Base-by-base conservation (phyloP, 169 alveolate genomes). In the Plasmodium berghei region DNA sequence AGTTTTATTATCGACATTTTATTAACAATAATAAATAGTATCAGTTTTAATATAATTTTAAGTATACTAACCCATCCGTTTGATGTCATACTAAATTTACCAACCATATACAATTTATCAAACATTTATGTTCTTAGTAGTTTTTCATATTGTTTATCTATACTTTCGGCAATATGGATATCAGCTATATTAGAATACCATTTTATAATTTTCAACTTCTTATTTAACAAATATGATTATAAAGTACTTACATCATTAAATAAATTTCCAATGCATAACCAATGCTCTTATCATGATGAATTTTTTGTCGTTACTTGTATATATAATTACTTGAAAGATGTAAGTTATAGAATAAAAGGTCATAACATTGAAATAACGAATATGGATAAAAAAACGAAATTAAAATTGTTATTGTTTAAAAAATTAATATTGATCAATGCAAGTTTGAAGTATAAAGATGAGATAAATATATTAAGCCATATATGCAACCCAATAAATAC, bases 151-250 rank as follows among this genome's bases (percentile, higher is more conserved):
- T 75, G 89, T 70, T 22, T 75, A 2, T 75, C 89, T 12, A 75
- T 75, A 63, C 59, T 75, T 75, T 75, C 89, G n/a, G 46, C 89
- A 62, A 75, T 75, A 75, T 75, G 89, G 89, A 75, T 75, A 75
- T 49, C 89, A 67, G 67, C 89, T 22, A 64, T 75, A 48, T 62
- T 75, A 70, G 89, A 75, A 63, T 75, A 75, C 52, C 89, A 75
- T 64, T 75, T 75, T 63, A 75, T 75, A 63, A 75, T 75, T 75
- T 75, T 75, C 59, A 75, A 75, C 63, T 75, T 75, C 42, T 45
- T 75, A 63, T 75, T 75, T 63, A 75, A 75, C 64, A 75, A 75
- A 75, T 75, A 75, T 75, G 89, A 75, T 14, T 75, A 59, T 62
- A 75, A 63, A 63, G 42, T 75, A 24, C 89, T 75, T 34, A 75